These are phyloP conservation scores for Trametes maxima DNA, from an alignment of 768 basidiomycete species.

Conservation along the genomic window DNA sequence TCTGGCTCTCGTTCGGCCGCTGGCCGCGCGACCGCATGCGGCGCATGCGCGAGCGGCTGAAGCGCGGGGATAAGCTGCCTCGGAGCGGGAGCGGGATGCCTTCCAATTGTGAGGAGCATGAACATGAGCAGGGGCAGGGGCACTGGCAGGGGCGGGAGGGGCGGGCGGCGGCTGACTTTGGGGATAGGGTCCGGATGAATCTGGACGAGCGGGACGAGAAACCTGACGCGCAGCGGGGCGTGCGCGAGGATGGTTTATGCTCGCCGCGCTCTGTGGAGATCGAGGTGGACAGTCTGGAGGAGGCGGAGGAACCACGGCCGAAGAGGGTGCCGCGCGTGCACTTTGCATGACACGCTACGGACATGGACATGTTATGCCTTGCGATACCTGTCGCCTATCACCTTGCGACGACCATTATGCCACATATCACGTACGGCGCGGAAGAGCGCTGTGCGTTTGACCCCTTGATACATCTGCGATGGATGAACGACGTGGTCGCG, in stretches of 20 bases:
- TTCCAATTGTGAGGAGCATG: background rate
- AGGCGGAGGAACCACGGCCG: background rate
- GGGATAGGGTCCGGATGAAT: background rate
- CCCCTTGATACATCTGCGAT: too few species aligned
- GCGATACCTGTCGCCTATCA: background rate
- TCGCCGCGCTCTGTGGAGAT: constrained; percentile 5
- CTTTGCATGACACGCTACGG: constrained; percentile 5
- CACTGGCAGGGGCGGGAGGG: background rate
- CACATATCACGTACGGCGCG: background rate
- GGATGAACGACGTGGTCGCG: too few species aligned
- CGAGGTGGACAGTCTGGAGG: constrained; percentile 13
- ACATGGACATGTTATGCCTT: background rate
- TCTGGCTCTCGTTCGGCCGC: constrained; percentile 32
- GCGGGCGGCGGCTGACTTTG: background rate
- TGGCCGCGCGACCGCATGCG: constrained; percentile 21
- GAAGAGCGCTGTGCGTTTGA: too few species aligned
- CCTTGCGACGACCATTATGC: too few species aligned
- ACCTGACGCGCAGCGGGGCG: background rate
- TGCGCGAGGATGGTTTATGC: background rate
- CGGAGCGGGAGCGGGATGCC: background rate
- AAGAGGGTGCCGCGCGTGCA: constrained; percentile 10
- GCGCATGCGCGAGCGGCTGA: constrained; percentile 14
- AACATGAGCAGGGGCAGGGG: background rate
- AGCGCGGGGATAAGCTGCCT: background rate
- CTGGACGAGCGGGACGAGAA: constrained; percentile 5